Conservation (phyloP, 2,329 filamentous ascomycete genomes). For the Penicillium sp. region DNA sequence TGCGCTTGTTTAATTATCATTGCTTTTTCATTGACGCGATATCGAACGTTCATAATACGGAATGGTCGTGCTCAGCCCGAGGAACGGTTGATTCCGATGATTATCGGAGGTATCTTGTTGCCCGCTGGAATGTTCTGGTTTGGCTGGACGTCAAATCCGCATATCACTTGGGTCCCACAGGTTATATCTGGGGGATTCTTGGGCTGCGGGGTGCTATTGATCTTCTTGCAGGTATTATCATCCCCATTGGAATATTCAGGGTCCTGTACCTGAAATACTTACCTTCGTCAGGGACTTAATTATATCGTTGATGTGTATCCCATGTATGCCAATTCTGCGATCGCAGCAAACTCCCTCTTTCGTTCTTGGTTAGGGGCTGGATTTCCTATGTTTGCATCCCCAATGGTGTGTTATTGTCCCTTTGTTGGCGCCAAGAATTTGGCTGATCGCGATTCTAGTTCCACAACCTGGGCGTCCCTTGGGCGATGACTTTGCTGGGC, state of each 20-base stretch:
- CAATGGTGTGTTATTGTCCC: conserved; percentile 6
- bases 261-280: neutral
- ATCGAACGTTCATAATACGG: conserved; percentile 20
- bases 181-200: conserved; percentile 42
- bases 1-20: conserved; percentile 31
- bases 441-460: conserved; percentile 18
- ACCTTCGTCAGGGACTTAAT: conserved; percentile 22
- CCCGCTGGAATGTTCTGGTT: conserved; percentile 49
- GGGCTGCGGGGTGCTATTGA: neutral
- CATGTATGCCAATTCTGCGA: conserved; percentile 32
- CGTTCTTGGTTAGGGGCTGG: conserved; percentile 29
- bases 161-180: conserved; percentile 39
- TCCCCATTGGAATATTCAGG: neutral
- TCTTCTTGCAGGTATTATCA: conserved; percentile 1
- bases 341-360: conserved; percentile 34
- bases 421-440: neutral
- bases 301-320: conserved; percentile 39
- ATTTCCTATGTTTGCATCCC: conserved; percentile 30
- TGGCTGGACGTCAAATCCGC: conserved; percentile 44
- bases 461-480: conserved; percentile 28
- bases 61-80: conserved; percentile 36
- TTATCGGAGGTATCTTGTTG: conserved; percentile 42
- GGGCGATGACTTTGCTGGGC: conserved; percentile 30
- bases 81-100: conserved; percentile 45
- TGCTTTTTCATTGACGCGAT: conserved; percentile 32